phyloP scores from a whole-genome alignment of 2,329 filamentous ascomycete genomes.

The Fusarium sambucinum region DNA sequence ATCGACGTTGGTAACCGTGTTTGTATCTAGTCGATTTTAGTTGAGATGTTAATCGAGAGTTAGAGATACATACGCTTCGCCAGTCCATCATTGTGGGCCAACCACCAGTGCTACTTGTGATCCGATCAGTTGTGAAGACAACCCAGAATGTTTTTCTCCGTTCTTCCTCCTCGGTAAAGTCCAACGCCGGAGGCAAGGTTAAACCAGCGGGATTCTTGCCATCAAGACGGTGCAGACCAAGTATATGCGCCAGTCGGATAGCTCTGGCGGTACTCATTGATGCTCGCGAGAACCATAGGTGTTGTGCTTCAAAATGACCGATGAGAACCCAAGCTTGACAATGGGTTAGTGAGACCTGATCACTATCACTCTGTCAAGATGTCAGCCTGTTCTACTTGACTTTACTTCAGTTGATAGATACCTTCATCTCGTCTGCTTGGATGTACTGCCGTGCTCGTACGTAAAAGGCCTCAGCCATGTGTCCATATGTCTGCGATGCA shows the following conservation, averaged over 20 bases:
- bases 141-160: constrained; percentile 85
- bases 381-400: constrained; percentile 65
- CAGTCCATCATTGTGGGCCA: constrained; percentile 84
- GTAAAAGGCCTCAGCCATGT: constrained; percentile 81
- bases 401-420: constrained; percentile 35
- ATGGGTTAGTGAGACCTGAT: constrained; percentile 59
- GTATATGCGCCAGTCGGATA: constrained; percentile 78
- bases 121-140: constrained; percentile 80
- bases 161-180: constrained; percentile 80
- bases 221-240: constrained; percentile 76
- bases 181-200: constrained; percentile 68
- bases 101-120: constrained; percentile 86
- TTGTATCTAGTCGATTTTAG: constrained; percentile 2
- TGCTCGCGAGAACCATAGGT: constrained; percentile 82
- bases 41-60: accelerated
- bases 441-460: constrained; percentile 83
- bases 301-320: constrained; percentile 80
- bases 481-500: constrained; percentile 74
- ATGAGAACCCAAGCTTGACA: constrained; percentile 82
- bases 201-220: constrained; percentile 31
- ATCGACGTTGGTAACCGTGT: constrained; percentile 13
- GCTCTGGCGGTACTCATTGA: constrained; percentile 81
- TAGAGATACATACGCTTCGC: constrained; percentile 9
- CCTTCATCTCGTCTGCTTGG: constrained; percentile 83
- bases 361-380: constrained; percentile 58